These are phyloP conservation scores for Helotiales sp. DNA, from an alignment of 2,329 filamentous ascomycete genomes.

Conservation along the genomic window DNA sequence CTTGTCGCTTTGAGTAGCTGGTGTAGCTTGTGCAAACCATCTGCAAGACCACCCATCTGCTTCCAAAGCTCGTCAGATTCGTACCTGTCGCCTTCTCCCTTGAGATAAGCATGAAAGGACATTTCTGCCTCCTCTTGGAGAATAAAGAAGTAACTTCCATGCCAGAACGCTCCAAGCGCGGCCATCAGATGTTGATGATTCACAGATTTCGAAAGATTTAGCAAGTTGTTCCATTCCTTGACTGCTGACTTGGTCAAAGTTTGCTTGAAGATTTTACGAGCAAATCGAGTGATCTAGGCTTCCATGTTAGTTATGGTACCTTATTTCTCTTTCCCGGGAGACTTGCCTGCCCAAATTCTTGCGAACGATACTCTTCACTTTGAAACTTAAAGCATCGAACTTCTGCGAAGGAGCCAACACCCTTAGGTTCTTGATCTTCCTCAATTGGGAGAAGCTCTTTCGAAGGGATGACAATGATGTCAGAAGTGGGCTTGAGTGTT, in stretches of 20 bases:
- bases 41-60: not conserved
- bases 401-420: not conserved
- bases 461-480: slow-evolving; percentile 1
- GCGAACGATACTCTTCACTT: not conserved
- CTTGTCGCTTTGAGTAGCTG: not conserved
- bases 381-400: slow-evolving; percentile 1
- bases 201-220: not conserved
- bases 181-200: slow-evolving; percentile 3
- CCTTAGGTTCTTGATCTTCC: slow-evolving; percentile 1
- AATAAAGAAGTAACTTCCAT: slow-evolving; percentile 1
- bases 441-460: slow-evolving; percentile 1
- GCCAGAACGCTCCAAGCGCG: not conserved
- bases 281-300: slow-evolving; percentile 1
- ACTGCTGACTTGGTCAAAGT: not conserved
- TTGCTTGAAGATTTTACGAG: slow-evolving; percentile 1
- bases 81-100: not conserved
- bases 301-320: not conserved
- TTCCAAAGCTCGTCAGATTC: slow-evolving; percentile 4
- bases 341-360: not conserved
- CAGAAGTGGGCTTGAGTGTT: not conserved
- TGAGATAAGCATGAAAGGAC: slow-evolving; percentile 1
- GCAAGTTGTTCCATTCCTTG: slow-evolving; percentile 2
- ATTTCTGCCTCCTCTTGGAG: not conserved
- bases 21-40: not conserved
- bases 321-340: not conserved